Base-by-base conservation (phyloP, 2,329 filamentous ascomycete species). In the Arthrobotrys sphaeroides region DNA sequence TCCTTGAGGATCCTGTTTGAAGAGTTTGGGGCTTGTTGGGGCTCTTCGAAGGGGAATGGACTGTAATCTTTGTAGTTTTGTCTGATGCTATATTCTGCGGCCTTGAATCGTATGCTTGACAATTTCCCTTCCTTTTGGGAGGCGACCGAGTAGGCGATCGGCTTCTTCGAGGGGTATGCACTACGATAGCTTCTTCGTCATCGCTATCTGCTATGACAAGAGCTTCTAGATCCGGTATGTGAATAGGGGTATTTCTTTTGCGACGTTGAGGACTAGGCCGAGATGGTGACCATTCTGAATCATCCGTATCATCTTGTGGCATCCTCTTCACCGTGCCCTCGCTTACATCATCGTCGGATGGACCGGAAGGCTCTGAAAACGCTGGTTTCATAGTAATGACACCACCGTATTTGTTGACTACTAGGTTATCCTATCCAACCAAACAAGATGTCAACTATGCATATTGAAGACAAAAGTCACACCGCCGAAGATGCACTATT, bases 131-230 rank as follows among this genome's bases (percentile, higher is more conserved):
- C 12, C 16, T 31, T 59, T 31, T n/a, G n/a, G n/a, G n/a, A 13
- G 12, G 40, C 20, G n/a, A n/a, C 22, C 9, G 36, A 12, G 28
- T 38, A 55, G 51, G 40, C 16, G 36, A 22, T 36, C 9, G 18
- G 31, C 18, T 31, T 31, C 47, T 16, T 6, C 18, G 22, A 43
- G 18, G 28, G 7, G 12, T 24, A 12, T 38, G 51, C 1, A 55
- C 16, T 7, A 38, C 10, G 12, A 31, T 16, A 10, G 13, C 16
- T 24, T 73, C 67, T 5, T 60, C 51, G 16, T 16, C 9, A 3
- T 73, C 60, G 24, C 53, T 74, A 33, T 74, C 70, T 5, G 53
- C 42, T 38, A 74, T 61, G 5, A 74, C 20, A 10, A 66, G n/a
- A 5, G 45, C 45, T 13, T 74, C 62, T 2, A 74, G 47, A 20